Evolutionary conservation across 164 flowering plant genomes (phyloP), one percentile per base, ranked within the genome.

Genomic region (Stephania japonica): DNA sequence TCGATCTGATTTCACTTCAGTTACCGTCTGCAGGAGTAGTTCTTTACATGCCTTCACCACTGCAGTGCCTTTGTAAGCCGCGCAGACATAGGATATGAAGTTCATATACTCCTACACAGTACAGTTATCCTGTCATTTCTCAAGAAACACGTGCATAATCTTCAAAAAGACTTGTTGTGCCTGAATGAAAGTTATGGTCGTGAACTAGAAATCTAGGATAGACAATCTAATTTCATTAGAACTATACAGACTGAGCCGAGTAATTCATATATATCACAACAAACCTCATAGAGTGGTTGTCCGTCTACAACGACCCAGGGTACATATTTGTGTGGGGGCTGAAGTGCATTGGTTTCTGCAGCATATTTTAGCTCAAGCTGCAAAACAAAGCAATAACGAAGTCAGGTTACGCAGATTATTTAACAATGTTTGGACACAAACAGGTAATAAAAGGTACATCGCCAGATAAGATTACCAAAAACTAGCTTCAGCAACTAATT

Each of bases 281-380:
- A 68, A 42, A 91, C 99, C 79, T 90, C 93, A 75, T 87, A 86
- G 44, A 95, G 85, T 69, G 99, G 98, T 43, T 83, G 78, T 59
- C 97, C 93, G 78, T 91, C 78, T 50, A 95, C 97, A 70, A 84
- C 85, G 19, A 95, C 96, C 99, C 99, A 95, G 4, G 99, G 99
- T 61, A 93, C 97, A 72, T 88, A 95, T 53, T 42, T 62, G 76
- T 93, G 98, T 77, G 97, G 95, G 76, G 99, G 99, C 69, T 81
- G 65, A 63, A 95, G 97, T 16, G 84, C 75, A 73, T 75, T 73
- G 12, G 98, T 95, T 68, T 87, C 87, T 7, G 80, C 86, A 67
- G 92, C 98, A 80, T 89, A 91, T 73, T 77, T 68, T 41, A 91
- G 80, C 68, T 89, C 91, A 84, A 95, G 94, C 99, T 93, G 92